Percentiles rank a stretch among this genome's conserved stretches.
Evolutionary conservation across 2,329 filamentous ascomycete genomes (phyloP).

Genomic region (Colletotrichum chlorophyti): DNA sequence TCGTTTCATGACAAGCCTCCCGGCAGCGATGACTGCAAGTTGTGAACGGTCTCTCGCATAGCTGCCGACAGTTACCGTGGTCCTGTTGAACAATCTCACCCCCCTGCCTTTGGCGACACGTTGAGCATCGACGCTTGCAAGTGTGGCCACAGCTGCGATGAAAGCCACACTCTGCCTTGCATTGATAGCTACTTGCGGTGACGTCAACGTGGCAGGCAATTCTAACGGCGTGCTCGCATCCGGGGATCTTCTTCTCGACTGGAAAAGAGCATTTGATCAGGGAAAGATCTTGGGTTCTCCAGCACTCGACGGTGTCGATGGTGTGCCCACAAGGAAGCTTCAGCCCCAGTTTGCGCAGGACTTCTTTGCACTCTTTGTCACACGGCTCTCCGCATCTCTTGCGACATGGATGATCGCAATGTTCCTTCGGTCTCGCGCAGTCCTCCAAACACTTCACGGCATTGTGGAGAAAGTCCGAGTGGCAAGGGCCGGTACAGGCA

Average conservation of each 20-base stretch:
- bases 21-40: constrained; percentile 65
- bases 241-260: constrained; percentile 56
- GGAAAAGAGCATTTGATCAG: constrained; percentile 54
- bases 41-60: constrained; percentile 41
- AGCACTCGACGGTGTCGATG: constrained; percentile 40
- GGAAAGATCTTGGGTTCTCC: constrained; percentile 49
- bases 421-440: constrained; percentile 48
- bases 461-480: constrained; percentile 54
- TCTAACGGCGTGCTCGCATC: constrained; percentile 60
- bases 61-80: constrained; percentile 55
- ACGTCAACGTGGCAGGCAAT: constrained; percentile 60
- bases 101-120: constrained; percentile 50
- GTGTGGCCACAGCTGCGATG: constrained; percentile 63
- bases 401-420: constrained; percentile 53
- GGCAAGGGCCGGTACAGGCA: constrained; percentile 51
- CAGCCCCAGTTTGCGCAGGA: constrained; percentile 38
- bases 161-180: constrained; percentile 52
- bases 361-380: constrained; percentile 41
- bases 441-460: constrained; percentile 52
- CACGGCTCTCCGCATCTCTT: constrained; percentile 52
- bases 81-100: constrained; percentile 37
- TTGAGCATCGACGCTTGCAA: constrained; percentile 56
- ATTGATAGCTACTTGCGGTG: constrained; percentile 47
- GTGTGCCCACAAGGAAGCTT: constrained; percentile 51
- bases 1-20: constrained; percentile 56